Percentiles rank a stretch among this genome's conserved stretches.
Conservation (phyloP, 1,284 basidiomycete genomes). For the Apiotrichum veenhuisii region DNA sequence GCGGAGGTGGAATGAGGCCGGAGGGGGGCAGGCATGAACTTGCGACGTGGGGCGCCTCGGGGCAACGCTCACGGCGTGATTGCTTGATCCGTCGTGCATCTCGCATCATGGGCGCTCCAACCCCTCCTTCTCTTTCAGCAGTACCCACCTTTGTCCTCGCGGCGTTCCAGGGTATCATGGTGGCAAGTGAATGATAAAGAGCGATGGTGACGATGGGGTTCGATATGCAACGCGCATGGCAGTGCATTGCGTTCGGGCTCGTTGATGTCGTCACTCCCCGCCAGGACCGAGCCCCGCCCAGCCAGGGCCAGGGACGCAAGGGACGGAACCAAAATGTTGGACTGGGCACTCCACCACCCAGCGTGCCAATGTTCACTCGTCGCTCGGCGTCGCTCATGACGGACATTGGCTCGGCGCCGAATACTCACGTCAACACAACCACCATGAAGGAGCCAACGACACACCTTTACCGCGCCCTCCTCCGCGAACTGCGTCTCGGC, state of each 20-base stretch:
- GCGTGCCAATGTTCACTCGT: too few relatives aligned
- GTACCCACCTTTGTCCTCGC: constrained; percentile 30
- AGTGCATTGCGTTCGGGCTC: background rate
- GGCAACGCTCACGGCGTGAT: too few relatives aligned
- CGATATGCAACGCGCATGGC: background rate
- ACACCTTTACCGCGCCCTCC: constrained; percentile 45
- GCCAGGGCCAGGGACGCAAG: background rate
- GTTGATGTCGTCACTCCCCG: constrained; percentile 1
- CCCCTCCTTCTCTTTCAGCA: too few relatives aligned
- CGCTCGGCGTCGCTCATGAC: background rate
- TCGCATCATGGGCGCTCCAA: too few relatives aligned
- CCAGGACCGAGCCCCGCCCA: background rate
- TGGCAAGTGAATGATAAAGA: background rate
- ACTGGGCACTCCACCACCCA: background rate
- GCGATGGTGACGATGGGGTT: background rate
- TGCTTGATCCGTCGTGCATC: too few relatives aligned
- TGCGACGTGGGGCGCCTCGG: too few relatives aligned
- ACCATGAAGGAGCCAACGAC: constrained; percentile 14
- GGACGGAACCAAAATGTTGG: constrained; percentile 17
- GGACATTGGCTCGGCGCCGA: background rate
- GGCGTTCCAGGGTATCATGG: constrained; percentile 42
- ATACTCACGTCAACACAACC: background rate
- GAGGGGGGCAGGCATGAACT: too few relatives aligned
- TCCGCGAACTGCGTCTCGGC: constrained; percentile 44
- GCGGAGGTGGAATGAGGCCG: too few relatives aligned